Evolutionary conservation across 1,284 basidiomycete species (phyloP), one percentile per base, ranked within the genome.

Genomic region (Ustilago nuda): DNA sequence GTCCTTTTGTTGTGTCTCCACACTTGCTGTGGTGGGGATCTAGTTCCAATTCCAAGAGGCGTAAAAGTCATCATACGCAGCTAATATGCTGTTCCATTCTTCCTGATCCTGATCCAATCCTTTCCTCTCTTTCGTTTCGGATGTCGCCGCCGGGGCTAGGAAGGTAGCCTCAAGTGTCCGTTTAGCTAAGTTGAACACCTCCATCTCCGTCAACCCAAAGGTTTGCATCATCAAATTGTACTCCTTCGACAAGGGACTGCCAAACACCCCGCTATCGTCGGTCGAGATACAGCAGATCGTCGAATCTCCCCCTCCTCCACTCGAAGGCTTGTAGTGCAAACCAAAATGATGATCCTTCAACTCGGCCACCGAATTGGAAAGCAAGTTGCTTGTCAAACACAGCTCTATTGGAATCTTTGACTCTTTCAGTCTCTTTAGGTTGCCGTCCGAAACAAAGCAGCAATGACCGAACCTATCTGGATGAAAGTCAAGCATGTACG

Each of bases 241-340:
- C 56, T 80, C 78, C 45, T 73, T 70, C 23, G 68, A 72, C 3
- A 80, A 53, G 11, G 56, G 17, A 27, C 64, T 68, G 23, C 68
- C 68, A 46, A 80, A 80, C 1, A 80, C 76, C 3, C 72, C 72
- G 13, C 61, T 72, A 37, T 80, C 78, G 51, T 80, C 78, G 0
- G 78, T 80, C 13, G 68, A 65, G 37, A 80, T 68, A 54, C 71
- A 73, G 12, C 66, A 68, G 4, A 73, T 45, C 0, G 61, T 61
- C 6, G 11, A 19, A 9, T 11, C 17, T n/a, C 19, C 19, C 3
- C 9, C 45, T 33, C 15, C 30, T 36, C 9, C 32, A 36, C 13
- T 27, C 17, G 8, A 13, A 7, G 9, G 51, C 0, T 8, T 19
- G 46, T 72, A 64, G 35, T 76, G 72, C 1, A 50, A 6, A 0